Evolutionary conservation across 108 stramenopile genomes (phyloP), one percentile per base, ranked within the genome.

Genomic region (Cyclotella cryptica): DNA sequence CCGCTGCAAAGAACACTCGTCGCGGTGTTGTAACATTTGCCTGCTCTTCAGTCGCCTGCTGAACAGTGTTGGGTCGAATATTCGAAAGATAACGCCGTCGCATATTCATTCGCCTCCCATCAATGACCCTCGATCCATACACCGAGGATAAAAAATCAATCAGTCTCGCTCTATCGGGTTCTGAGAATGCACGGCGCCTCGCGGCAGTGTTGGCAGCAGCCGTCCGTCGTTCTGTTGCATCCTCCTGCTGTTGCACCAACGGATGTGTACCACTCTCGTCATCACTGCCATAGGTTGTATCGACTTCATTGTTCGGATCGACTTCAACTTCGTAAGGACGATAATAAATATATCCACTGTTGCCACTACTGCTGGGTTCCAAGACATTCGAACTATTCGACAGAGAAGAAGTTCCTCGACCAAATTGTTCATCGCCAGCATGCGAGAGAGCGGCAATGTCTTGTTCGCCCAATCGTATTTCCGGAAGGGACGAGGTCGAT

Each of bases 121-220:
- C 77, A 40, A 78, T 70, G 42, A 61, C 77, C 28, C 77, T 69
- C 11, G 69, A 69, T 19, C 57, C 61, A 49, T 69, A 78, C 42
- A 78, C 40, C 39, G 63, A 55, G 12, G 68, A 75, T 19, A 76
- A 75, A 46, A 76, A 76, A 69, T 69, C 69, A 45, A 42, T 47
- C 11, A 76, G 40, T 41, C 74, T 69, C 12, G 80, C 66, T 76
- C 80, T 47, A 71, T 81, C 80, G 11, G 80, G 80, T 71, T 81
- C 80, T 12, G 75, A 76, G 58, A 75, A 29, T 41, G 80, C 59
- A 35, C 80, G 74, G 28, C 76, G 68, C n/a, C 80, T 65, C n/a
- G 30, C 10, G 35, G 35, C 62, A 52, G n/a, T n/a, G n/a, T n/a
- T n/a, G n/a, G 68, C 52, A 19, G 49, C 12, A 26, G 26, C 9